Percentiles rank a stretch among this genome's conserved stretches.
These are phyloP conservation scores for Sporothrix phasma DNA, from an alignment of 2,329 filamentous ascomycete genomes.

Conservation along the genomic window DNA sequence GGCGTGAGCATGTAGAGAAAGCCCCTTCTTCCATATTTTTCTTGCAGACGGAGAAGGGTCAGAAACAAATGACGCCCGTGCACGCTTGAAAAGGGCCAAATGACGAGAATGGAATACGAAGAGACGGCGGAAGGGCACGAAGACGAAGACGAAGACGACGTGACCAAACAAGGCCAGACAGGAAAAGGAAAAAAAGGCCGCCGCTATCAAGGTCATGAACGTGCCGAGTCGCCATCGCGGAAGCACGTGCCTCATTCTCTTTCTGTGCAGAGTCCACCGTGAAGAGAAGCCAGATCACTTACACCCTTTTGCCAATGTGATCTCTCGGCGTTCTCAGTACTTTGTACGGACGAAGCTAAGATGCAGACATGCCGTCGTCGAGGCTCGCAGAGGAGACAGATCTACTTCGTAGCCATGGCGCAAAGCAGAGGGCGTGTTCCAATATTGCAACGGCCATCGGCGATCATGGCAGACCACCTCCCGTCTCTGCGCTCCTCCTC, in stretches of 20 bases:
- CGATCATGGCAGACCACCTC: not conserved
- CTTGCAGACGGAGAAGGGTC: too few species aligned
- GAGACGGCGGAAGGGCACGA: too few species aligned
- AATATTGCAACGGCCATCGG: conserved; percentile 1
- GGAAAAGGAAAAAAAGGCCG: conserved; percentile 1
- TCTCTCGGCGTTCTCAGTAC: too few species aligned
- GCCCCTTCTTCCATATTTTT: too few species aligned
- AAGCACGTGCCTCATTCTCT: too few species aligned
- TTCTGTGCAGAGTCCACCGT: too few species aligned
- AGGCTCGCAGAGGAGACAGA: too few species aligned
- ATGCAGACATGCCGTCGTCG: too few species aligned
- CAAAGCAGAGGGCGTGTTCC: conserved; percentile 4
- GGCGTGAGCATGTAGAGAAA: not conserved
- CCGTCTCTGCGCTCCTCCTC: not conserved
- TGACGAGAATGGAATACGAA: not conserved
- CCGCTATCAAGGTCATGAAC: not conserved
- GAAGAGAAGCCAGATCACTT: not conserved
- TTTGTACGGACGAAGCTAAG: not conserved
- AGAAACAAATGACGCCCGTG: too few species aligned
- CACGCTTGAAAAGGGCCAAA: not conserved
- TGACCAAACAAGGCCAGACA: not conserved
- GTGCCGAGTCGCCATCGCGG: too few species aligned
- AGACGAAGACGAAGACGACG: not conserved
- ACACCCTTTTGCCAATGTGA: not conserved
- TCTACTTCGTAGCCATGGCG: not conserved